Percentiles rank a stretch among this genome's conserved stretches.
Conservation (phyloP, 208 protist species). For the Borovskyia barvae region DNA sequence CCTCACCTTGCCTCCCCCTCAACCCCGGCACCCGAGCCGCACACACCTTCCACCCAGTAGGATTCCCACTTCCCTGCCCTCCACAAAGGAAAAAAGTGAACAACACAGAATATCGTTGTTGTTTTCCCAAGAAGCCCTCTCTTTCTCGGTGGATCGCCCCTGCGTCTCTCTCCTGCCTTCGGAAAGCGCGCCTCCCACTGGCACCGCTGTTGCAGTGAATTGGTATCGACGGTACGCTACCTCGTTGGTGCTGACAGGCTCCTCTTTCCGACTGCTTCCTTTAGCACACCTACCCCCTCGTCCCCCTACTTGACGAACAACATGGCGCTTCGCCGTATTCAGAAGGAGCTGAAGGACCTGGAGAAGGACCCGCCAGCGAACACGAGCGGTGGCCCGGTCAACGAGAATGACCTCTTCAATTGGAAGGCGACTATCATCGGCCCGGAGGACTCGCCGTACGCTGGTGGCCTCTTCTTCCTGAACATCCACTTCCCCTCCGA, state of each 20-base stretch:
- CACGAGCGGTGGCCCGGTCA: constrained; percentile 94
- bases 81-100: too few species aligned
- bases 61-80: too few species aligned
- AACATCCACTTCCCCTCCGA: constrained; percentile 99
- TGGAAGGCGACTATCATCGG: constrained; percentile 97
- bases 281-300: constrained; percentile 11
- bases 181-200: too few species aligned
- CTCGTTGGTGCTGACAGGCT: not conserved
- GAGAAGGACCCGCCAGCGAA: constrained; percentile 94
- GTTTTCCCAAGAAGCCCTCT: too few species aligned
- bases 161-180: too few species aligned
- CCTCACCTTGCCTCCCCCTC: not conserved
- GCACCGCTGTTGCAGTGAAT: too few species aligned
- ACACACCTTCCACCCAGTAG: not conserved
- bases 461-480: constrained; percentile 97
- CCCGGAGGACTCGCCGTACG: constrained; percentile 96
- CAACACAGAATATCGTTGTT: too few species aligned
- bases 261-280: constrained; percentile 2
- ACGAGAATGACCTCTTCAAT: constrained; percentile 95
- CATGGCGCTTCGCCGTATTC: constrained; percentile 94
- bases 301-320: constrained; percentile 13
- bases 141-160: too few species aligned
- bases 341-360: constrained; percentile 96
- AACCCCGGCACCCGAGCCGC: not conserved
- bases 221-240: too few species aligned